These are phyloP conservation scores for Globisporangium emineosum DNA, from an alignment of 352 stramenopile genomes.

Conservation along the genomic window DNA sequence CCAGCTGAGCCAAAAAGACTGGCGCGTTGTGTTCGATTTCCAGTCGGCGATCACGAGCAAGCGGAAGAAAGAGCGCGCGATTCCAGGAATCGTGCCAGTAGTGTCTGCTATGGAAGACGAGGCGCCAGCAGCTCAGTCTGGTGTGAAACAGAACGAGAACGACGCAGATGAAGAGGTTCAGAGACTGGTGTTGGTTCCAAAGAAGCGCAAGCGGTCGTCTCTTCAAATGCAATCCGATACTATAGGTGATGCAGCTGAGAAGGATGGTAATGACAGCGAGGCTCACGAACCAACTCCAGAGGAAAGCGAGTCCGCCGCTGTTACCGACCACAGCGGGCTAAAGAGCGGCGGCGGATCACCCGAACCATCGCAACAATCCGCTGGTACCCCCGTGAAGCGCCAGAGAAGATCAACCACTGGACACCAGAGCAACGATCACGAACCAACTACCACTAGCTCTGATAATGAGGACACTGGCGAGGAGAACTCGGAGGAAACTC, in stretches of 20 bases:
- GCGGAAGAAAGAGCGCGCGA: constrained; percentile 9
- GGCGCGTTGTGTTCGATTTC: constrained; percentile 71
- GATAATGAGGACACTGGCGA: background rate
- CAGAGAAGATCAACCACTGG: background rate
- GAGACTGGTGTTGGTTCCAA: background rate
- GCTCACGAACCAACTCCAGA: background rate
- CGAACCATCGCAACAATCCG: background rate
- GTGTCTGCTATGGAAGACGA: background rate
- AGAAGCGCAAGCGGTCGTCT: constrained; percentile 14
- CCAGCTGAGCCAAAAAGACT: constrained; percentile 36
- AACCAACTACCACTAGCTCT: background rate
- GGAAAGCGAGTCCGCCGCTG: background rate
- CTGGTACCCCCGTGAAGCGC: constrained; percentile 3
- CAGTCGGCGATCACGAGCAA: constrained; percentile 35
- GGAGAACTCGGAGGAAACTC: background rate
- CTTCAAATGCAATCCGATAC: constrained; percentile 6
- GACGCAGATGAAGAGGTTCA: background rate
- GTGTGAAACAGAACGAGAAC: background rate
- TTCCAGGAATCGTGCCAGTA: background rate
- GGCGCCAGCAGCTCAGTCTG: background rate
- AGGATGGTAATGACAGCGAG: background rate
- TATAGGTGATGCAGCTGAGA: background rate
- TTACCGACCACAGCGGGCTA: background rate
- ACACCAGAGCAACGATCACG: background rate
- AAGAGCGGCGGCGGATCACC: background rate